Evolutionary conservation across 2,329 filamentous ascomycete species (phyloP).

Genomic region (Neonectria hederae): DNA sequence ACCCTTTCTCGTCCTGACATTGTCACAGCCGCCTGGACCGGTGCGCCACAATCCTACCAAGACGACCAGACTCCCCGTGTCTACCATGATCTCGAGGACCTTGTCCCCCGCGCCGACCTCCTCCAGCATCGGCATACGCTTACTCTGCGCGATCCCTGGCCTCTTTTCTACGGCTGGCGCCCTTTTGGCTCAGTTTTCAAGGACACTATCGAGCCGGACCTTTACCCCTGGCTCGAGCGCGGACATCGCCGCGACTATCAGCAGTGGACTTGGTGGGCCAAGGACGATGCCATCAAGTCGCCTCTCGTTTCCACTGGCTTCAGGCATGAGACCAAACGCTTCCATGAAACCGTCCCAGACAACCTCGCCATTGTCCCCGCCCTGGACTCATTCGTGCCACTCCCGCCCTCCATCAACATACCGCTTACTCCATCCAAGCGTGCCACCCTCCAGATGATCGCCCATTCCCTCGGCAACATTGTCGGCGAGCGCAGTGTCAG

Average conservation of each 20-base stretch:
- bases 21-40: slow-evolving; percentile 40
- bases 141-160: slow-evolving; percentile 41
- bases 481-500: slow-evolving; percentile 40
- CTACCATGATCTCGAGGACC: slow-evolving; percentile 28
- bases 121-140: slow-evolving; percentile 40
- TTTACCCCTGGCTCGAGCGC: slow-evolving; percentile 42
- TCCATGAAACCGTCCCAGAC: slow-evolving; percentile 28
- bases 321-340: slow-evolving; percentile 31
- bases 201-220: slow-evolving; percentile 36
- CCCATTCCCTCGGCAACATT: slow-evolving; percentile 40
- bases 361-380: slow-evolving; percentile 31
- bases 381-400: slow-evolving; percentile 18
- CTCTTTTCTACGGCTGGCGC: slow-evolving; percentile 42
- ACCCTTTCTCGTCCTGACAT: slow-evolving; percentile 41
- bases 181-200: slow-evolving; percentile 37
- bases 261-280: slow-evolving; percentile 42
- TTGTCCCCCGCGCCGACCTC: slow-evolving; percentile 34
- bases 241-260: slow-evolving; percentile 38
- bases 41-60: slow-evolving; percentile 39
- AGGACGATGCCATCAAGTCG: slow-evolving; percentile 27
- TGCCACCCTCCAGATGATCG: slow-evolving; percentile 40
- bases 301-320: slow-evolving; percentile 31
- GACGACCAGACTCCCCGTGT: slow-evolving; percentile 22
- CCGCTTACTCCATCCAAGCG: slow-evolving; percentile 33
- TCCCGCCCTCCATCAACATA: slow-evolving; percentile 26